Percentiles rank a stretch among this genome's conserved stretches.
Evolutionary conservation across 2,329 filamentous ascomycete species (phyloP).

Genomic region (Bertia moriformis): DNA sequence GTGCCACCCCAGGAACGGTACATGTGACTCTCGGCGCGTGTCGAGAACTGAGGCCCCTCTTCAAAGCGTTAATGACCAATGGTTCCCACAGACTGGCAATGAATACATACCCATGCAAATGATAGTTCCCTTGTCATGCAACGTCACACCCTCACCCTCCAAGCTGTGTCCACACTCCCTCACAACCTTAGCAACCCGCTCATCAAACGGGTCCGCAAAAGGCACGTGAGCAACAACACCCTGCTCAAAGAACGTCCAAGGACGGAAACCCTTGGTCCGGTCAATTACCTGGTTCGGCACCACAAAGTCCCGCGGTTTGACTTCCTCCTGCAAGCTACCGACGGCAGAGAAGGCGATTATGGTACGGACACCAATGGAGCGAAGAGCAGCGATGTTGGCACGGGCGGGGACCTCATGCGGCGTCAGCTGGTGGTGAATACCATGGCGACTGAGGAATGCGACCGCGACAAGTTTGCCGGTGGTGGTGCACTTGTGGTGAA

Average conservation of each 20-base stretch:
- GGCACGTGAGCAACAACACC: slow-evolving; percentile 88
- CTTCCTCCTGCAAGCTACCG: slow-evolving; percentile 78
- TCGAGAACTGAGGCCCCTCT: slow-evolving; percentile 98
- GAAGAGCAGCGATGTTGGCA: slow-evolving; percentile 95
- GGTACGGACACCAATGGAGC: slow-evolving; percentile 74
- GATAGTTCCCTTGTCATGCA: slow-evolving; percentile 74
- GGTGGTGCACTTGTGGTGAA: background rate
- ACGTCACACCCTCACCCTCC: slow-evolving; percentile 67
- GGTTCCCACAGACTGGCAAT: too few species aligned
- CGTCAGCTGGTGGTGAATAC: slow-evolving; percentile 72
- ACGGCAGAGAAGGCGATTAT: slow-evolving; percentile 93
- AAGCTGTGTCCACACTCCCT: slow-evolving; percentile 60
- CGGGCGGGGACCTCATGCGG: slow-evolving; percentile 90
- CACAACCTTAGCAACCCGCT: slow-evolving; percentile 60
- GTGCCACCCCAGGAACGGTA: slow-evolving; percentile 88
- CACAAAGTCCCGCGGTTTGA: slow-evolving; percentile 92
- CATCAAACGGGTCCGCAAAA: slow-evolving; percentile 91
- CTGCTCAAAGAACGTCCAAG: slow-evolving; percentile 89
- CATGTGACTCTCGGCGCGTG: slow-evolving; percentile 85
- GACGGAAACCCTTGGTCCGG: slow-evolving; percentile 84
- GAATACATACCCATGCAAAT: slow-evolving; percentile 78
- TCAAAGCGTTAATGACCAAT: too few species aligned
- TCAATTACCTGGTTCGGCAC: slow-evolving; percentile 94
- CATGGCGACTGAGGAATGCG: slow-evolving; percentile 89
- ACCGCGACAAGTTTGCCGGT: slow-evolving; percentile 58